Percentiles rank a stretch among this genome's conserved stretches.
Evolutionary conservation across 352 stramenopile species (phyloP).

Genomic region (Pythium monospermum): DNA sequence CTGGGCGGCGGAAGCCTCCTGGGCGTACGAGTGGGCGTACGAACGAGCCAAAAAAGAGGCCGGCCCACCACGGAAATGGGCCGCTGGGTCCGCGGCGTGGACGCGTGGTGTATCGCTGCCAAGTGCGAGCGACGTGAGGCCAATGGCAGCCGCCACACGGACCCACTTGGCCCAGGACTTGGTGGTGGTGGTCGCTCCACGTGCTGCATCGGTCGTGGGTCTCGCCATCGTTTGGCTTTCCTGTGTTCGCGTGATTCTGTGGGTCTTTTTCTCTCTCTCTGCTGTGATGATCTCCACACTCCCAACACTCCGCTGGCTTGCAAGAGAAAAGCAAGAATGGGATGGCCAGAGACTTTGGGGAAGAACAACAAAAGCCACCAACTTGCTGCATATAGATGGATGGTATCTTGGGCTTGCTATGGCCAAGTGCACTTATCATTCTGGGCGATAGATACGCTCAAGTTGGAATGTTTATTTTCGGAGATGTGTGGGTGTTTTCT

Average conservation of each 20-base stretch:
- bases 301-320: too few relatives aligned
- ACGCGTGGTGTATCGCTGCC: background rate
- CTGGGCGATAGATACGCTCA: too few relatives aligned
- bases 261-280: conserved; percentile 5
- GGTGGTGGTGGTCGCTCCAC: too few relatives aligned
- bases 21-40: background rate
- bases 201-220: too few relatives aligned
- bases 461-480: too few relatives aligned
- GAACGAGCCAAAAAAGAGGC: background rate
- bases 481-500: too few relatives aligned
- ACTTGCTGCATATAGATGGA: too few relatives aligned
- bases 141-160: too few relatives aligned
- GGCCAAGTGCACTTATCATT: too few relatives aligned
- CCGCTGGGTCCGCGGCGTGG: conserved; percentile 1
- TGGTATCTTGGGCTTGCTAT: too few relatives aligned
- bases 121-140: conserved; percentile 8
- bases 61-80: conserved; percentile 10
- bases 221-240: conserved; percentile 4
- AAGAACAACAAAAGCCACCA: too few relatives aligned
- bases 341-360: background rate
- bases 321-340: background rate
- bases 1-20: conserved; percentile 5
- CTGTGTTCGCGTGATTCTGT: background rate
- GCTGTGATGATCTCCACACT: too few relatives aligned
- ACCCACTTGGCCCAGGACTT: conserved; percentile 8